Evolutionary conservation across 768 basidiomycete genomes (phyloP).

Genomic region (Trametes villosa): DNA sequence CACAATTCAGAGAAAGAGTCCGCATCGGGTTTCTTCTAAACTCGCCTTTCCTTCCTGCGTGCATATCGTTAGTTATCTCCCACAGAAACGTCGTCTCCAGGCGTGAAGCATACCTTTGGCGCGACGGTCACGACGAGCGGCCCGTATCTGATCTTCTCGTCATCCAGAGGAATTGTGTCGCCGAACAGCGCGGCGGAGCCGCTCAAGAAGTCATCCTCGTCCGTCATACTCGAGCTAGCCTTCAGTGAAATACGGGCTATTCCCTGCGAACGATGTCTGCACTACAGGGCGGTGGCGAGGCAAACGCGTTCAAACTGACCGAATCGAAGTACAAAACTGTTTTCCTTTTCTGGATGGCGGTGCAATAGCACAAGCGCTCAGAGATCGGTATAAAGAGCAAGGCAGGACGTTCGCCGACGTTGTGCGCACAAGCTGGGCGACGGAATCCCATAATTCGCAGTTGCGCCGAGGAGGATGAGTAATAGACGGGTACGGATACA

Average conservation of each 20-base stretch:
- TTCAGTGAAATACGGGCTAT: not conserved
- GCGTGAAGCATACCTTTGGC: slow-evolving; percentile 51
- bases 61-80: not conserved
- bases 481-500: no score
- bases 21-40: no score
- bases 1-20: no score
- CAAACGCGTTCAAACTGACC: not conserved
- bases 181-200: slow-evolving; percentile 23
- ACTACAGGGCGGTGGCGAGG: no score
- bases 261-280: no score
- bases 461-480: no score
- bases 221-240: not conserved
- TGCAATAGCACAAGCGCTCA: not conserved
- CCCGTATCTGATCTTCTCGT: slow-evolving; percentile 54
- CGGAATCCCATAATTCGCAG: no score
- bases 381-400: not conserved
- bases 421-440: no score
- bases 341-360: not conserved
- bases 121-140: slow-evolving; percentile 57
- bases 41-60: slow-evolving; percentile 63
- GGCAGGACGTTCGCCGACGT: no score
- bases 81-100: not conserved
- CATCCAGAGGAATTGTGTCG: slow-evolving; percentile 32
- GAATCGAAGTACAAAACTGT: not conserved
- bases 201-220: slow-evolving; percentile 46